These are phyloP conservation scores for Aspergillus viridinutans DNA, from an alignment of 2,329 filamentous ascomycete genomes.

Conservation along the genomic window DNA sequence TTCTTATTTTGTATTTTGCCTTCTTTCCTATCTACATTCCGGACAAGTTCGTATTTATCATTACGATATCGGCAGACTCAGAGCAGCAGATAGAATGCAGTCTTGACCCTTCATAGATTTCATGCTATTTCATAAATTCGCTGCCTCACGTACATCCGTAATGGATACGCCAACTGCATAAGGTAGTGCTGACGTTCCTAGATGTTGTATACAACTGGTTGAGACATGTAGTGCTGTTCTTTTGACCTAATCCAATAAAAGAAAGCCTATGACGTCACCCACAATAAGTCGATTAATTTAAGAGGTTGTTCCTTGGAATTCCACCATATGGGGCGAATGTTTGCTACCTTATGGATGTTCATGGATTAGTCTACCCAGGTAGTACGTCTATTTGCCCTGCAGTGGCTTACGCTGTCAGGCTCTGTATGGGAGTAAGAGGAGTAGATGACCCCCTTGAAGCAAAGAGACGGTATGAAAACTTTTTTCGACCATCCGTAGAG, in stretches of 20 bases:
- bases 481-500: slow-evolving; percentile 3
- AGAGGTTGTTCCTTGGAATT: neutral
- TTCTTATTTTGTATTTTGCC: neutral
- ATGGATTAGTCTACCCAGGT: neutral
- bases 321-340: neutral
- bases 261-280: neutral
- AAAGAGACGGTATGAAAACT: slow-evolving; percentile 6
- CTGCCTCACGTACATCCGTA: neutral
- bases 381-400: neutral
- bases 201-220: neutral
- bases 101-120: neutral
- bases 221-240: neutral
- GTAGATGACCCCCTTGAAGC: neutral
- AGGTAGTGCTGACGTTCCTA: neutral
- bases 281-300: neutral
- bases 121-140: neutral
- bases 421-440: neutral
- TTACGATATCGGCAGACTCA: neutral
- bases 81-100: neutral
- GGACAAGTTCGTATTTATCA: neutral
- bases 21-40: neutral
- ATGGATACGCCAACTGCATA: neutral
- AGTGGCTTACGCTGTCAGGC: neutral
- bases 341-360: neutral
- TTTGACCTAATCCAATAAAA: neutral